Evolutionary conservation across 176 grass and related monocot genomes (phyloP), one percentile per base, ranked within the genome.

Genomic region (Triticum turgidum): DNA sequence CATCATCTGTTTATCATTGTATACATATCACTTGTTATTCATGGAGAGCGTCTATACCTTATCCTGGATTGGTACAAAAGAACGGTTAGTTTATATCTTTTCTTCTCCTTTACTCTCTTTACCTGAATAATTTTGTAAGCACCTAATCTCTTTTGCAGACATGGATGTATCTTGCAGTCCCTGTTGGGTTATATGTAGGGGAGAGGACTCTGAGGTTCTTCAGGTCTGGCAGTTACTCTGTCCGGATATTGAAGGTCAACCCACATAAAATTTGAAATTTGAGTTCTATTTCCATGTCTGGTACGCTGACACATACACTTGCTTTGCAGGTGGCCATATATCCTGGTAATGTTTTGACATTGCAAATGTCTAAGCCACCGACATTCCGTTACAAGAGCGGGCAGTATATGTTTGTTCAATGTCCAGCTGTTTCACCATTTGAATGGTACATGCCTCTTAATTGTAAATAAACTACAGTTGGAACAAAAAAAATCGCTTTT

Each of bases 341-440:
- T 89, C 97, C 93, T 61, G 97, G 97, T 56, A 96, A 96, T 79
- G 97, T 96, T 87, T 81, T 99, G 75, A 96, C 97, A 32, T 78
- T 96, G 61, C 97, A 99, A 79, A 99, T 99, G 97, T 94, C 97
- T 45, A 99, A 93, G 78, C 94, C 97, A 72, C 77, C 72, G 12
- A 84, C 90, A 63, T 99, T 99, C 68, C 93, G 90, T 69, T 91
- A 99, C 85, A 91, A 90, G 83, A 99, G 97, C 2, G 97, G 97
- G 11, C 94, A 99, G 61, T 99, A 99, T 74, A 99, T 99, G 97
- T 99, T 96, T 89, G 94, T 99, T 76, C 94, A 99, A 15, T 99
- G 97, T 83, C 92, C 97, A 58, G 90, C 81, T 39, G 94, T 99
- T 67, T 99, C 97, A 69, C 92, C 92, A 71, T 99, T 99, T 74